A percentile compares a stretch with the other conserved stretches of the same genome.
Conservation (phyloP, 1,139 yeast genomes). For the Nakaseomyces delphensis region DNA sequence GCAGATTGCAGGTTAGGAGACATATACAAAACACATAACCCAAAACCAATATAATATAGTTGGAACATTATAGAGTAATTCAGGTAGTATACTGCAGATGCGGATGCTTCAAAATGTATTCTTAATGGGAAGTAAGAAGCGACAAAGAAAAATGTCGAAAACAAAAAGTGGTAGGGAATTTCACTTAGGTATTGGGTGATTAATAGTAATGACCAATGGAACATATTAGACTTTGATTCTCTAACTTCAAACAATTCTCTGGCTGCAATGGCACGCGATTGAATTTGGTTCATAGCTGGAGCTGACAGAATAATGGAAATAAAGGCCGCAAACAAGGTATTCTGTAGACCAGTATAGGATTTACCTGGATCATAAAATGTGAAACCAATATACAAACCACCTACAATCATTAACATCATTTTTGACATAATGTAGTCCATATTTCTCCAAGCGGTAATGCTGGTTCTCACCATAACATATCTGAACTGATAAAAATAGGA, state of each 20-base stretch:
- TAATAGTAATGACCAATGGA: constrained; percentile 53
- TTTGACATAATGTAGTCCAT: constrained; percentile 38
- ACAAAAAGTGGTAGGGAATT: constrained; percentile 47
- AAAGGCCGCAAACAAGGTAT: constrained; percentile 43
- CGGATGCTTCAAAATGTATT: constrained; percentile 38
- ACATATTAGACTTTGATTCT: constrained; percentile 56
- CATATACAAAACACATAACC: constrained; percentile 45
- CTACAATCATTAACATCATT: constrained; percentile 33
- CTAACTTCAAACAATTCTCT: constrained; percentile 54
- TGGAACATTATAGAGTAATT: constrained; percentile 49
- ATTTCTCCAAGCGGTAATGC: constrained; percentile 40
- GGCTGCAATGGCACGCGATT: constrained; percentile 41
- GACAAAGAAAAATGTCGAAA: constrained; percentile 45
- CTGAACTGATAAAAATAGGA: constrained; percentile 35
- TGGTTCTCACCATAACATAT: constrained; percentile 33
- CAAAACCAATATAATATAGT: constrained; percentile 47
- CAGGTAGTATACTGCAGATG: constrained; percentile 50
- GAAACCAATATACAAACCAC: constrained; percentile 41
- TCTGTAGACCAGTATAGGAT: constrained; percentile 36
- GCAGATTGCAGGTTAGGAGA: constrained; percentile 60
- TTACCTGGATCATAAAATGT: constrained; percentile 36
- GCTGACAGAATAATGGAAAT: constrained; percentile 37
- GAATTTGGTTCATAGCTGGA: constrained; percentile 40
- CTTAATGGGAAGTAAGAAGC: constrained; percentile 53
- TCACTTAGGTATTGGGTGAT: constrained; percentile 46